These are phyloP conservation scores for Dendrobium officinale DNA, from an alignment of 106 monocot species.

Conservation along the genomic window DNA sequence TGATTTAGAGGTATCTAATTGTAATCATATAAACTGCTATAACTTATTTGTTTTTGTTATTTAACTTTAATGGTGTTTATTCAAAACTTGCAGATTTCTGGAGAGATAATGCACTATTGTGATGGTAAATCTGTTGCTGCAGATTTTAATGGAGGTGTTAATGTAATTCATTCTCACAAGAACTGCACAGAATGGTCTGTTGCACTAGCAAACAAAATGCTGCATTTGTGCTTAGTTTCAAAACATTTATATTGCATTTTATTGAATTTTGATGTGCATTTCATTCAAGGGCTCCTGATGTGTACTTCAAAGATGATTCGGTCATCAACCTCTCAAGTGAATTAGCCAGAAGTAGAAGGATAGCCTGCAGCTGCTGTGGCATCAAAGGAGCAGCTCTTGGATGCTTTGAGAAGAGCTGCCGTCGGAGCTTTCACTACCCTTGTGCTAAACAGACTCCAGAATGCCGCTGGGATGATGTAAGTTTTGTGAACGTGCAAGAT, in stretches of 20 bases:
- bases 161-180: constrained; percentile 72
- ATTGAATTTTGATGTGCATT: background rate
- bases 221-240: background rate
- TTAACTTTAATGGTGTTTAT: background rate
- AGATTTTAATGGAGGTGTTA: constrained; percentile 47
- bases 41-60: background rate
- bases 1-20: constrained; percentile 54
- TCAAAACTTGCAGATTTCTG: constrained; percentile 58
- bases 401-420: constrained; percentile 81
- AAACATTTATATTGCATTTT: background rate
- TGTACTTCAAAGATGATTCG: constrained; percentile 75
- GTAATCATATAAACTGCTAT: background rate
- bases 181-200: constrained; percentile 86
- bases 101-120: constrained; percentile 84
- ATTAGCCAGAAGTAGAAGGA: constrained; percentile 80
- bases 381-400: constrained; percentile 94
- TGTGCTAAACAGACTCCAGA: constrained; percentile 82
- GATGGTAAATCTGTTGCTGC: constrained; percentile 62
- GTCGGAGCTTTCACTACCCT: constrained; percentile 87
- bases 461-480: constrained; percentile 85
- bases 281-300: constrained; percentile 84
- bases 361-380: constrained; percentile 80
- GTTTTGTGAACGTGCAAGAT: background rate
- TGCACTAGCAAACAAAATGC: background rate
- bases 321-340: constrained; percentile 68